Conservation (phyloP, 139 green algal species). For the Dunaliella primolecta region DNA sequence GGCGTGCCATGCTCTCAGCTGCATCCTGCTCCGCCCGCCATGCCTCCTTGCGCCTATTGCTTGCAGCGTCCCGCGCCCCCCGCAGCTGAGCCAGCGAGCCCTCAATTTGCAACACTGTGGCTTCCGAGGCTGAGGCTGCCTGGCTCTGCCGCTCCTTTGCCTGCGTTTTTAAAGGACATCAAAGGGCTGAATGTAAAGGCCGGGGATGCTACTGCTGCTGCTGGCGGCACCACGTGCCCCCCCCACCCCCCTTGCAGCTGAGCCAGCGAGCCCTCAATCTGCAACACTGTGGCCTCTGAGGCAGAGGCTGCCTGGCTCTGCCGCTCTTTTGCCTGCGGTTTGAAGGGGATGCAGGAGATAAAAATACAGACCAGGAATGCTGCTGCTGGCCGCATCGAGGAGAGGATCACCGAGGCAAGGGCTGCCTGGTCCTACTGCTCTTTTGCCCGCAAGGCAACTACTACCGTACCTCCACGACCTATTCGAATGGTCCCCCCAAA, state of each 20-base stretch:
- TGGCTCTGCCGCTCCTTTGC: not conserved
- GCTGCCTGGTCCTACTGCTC: too few species aligned
- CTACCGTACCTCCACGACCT: too few species aligned
- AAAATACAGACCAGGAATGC: too few species aligned
- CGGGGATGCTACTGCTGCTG: not conserved
- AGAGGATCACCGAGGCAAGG: too few species aligned
- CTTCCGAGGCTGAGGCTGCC: not conserved
- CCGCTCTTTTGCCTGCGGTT: not conserved
- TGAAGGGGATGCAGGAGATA: too few species aligned
- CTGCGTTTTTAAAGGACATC: too few species aligned
- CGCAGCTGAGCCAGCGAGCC: not conserved
- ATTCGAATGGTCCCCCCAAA: too few species aligned
- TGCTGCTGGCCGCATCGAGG: too few species aligned
- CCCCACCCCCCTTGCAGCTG: too few species aligned
- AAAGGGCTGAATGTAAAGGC: too few species aligned
- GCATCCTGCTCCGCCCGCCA: not conserved
- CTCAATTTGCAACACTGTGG: conserved; percentile 12
- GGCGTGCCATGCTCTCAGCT: not conserved
- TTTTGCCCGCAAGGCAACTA: too few species aligned
- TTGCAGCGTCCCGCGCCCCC: not conserved
- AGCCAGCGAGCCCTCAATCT: conserved; percentile 13
- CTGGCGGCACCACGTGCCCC: not conserved
- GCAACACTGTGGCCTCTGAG: not conserved
- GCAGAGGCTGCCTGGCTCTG: not conserved
- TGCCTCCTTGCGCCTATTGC: not conserved